Evolutionary conservation across 257 asterid genomes (phyloP), one percentile per base, ranked within the genome.

Genomic region (Petunia secreta): DNA sequence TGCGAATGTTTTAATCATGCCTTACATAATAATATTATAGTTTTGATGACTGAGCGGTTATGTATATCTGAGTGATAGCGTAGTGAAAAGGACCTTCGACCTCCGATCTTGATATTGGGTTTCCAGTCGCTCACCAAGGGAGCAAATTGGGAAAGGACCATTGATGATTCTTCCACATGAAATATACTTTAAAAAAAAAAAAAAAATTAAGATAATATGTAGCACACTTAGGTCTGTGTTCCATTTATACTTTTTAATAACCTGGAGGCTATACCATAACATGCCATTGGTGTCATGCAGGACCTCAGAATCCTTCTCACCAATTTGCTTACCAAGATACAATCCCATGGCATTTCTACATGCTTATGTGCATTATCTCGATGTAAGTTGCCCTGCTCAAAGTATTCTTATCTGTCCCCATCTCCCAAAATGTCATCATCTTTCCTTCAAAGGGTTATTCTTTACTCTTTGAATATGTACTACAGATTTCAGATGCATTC

Each of bases 271-370:
- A 34, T 36, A 40, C 6, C 1, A 50, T 73, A 73, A 73, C 78
- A 34, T 63, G 13, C 36, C 79, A 60, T 82, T 82, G 63, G 64
- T 63, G 82, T 84, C 75, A 60, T 87, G 91, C 93, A 96, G 99
- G 93, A 96, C 97, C 63, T 96, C 98, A 79, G 99, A 96, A 88
- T 92, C 97, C 63, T 96, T 94, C 93, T 91, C 98, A 57, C 99
- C 99, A 60, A 94, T 96, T 86, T 96, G 99, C 92, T 89, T 96
- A 77, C 99, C 99, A 52, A 91, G 97, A 94, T 96, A 92, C 87
- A 96, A 94, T 81, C 88, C 98, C 85, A 91, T 92, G 98, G 93
- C 97, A 10, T 94, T 94, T 88, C 96, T 94, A 36, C 89, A 94
- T 91, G 97, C 98, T 58, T 96, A 96, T 83, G 99, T 96, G 86